phyloP scores from a whole-genome alignment of 352 stramenopile genomes.

The Globisporangium okanoganense region DNA sequence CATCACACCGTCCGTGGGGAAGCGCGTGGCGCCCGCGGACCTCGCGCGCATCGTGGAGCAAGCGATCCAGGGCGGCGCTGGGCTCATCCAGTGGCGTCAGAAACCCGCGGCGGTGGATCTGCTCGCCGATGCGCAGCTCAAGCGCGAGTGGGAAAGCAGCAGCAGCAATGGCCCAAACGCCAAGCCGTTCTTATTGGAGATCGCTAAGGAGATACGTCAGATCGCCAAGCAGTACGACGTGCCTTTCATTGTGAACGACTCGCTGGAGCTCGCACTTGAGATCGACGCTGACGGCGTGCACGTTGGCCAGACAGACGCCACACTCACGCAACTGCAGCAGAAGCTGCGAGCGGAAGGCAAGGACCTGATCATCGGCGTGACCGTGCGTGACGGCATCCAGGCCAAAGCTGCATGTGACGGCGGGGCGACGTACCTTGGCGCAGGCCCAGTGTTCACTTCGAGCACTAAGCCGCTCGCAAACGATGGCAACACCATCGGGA shows the following conservation, averaged over 20 bases:
- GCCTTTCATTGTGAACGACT: conserved; percentile 59
- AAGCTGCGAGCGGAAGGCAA: conserved; percentile 12
- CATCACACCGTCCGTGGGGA: conserved; percentile 48
- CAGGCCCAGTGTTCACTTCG: conserved; percentile 46
- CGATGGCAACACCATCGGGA: conserved; percentile 40
- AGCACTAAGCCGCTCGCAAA: conserved; percentile 55
- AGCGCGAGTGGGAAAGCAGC: conserved; percentile 20
- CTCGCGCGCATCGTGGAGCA: conserved; percentile 35
- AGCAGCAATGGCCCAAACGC: background rate
- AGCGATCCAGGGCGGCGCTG: conserved; percentile 40
- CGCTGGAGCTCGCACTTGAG: conserved; percentile 36
- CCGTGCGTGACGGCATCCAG: conserved; percentile 41
- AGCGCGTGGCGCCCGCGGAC: conserved; percentile 17
- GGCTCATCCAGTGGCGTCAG: conserved; percentile 51
- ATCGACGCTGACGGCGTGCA: conserved; percentile 49
- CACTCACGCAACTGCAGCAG: conserved; percentile 19
- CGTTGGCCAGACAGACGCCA: conserved; percentile 43
- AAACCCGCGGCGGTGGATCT: conserved; percentile 37
- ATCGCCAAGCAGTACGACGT: conserved; percentile 33
- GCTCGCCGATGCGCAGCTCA: conserved; percentile 20
- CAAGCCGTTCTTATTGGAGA: conserved; percentile 29
- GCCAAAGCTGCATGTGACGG: conserved; percentile 32
- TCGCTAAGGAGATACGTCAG: conserved; percentile 33
- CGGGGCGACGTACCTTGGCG: conserved; percentile 47
- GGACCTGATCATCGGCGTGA: conserved; percentile 53